Evolutionary conservation across 257 asterid genomes (phyloP).

Genomic region (Gentiana straminea): DNA sequence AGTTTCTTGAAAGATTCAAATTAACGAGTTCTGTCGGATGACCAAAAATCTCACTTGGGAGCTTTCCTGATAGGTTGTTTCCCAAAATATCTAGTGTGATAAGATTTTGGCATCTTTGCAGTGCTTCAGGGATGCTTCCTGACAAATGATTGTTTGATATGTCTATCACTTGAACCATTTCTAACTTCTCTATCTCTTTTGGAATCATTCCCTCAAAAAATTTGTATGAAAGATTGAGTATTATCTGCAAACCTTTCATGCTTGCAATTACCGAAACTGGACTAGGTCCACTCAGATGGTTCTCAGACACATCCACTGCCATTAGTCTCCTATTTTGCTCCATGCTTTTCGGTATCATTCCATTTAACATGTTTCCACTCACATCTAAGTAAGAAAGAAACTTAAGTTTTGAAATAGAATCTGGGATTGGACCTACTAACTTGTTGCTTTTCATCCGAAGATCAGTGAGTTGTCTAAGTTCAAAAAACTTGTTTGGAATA

Average conservation of each 20-base stretch:
- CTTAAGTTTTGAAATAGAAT: conserved; percentile 32
- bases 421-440: conserved; percentile 47
- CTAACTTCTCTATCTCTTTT: conserved; percentile 23
- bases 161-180: too few species aligned
- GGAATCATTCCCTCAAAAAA: conserved; percentile 48
- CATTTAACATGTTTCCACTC: conserved; percentile 55
- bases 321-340: conserved; percentile 28
- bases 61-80: neutral
- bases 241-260: conserved; percentile 51
- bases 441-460: conserved; percentile 44
- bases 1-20: conserved; percentile 57
- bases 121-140: too few species aligned
- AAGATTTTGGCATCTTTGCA: too few species aligned
- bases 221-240: conserved; percentile 59
- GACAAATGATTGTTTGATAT: too few species aligned
- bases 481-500: conserved; percentile 42
- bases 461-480: conserved; percentile 40
- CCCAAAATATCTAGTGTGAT: too few species aligned
- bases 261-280: conserved; percentile 35
- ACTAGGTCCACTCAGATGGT: conserved; percentile 1
- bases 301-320: conserved; percentile 41
- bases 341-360: conserved; percentile 45
- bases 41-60: conserved; percentile 29
- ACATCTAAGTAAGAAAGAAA: conserved; percentile 47
- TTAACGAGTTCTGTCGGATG: conserved; percentile 30